Evolutionary conservation across 1,139 yeast genomes (phyloP).

Genomic region (Tardiomyces blankii): DNA sequence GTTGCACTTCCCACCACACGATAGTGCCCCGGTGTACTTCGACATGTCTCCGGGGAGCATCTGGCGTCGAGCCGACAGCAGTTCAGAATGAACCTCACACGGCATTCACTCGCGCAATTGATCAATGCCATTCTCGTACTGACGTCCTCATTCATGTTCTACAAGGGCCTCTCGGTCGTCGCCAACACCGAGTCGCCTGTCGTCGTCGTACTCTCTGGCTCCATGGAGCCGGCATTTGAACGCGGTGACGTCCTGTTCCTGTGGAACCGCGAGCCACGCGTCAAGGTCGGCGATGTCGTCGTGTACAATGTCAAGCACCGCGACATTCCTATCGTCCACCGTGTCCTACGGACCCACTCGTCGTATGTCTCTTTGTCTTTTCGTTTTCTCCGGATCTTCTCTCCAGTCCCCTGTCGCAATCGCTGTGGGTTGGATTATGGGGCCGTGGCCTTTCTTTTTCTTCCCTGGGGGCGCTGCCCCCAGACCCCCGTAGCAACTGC

Average conservation of each 20-base stretch:
- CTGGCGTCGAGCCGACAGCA: no score
- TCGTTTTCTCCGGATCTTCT: no score
- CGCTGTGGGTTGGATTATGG: no score
- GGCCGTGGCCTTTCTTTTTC: no score
- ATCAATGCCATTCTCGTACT: conserved; percentile 68
- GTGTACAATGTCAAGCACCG: conserved; percentile 83
- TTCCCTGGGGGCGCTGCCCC: no score
- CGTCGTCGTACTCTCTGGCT: conserved; percentile 93
- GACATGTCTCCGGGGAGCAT: no score
- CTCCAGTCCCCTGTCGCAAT: no score
- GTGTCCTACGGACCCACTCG: conserved; percentile 75
- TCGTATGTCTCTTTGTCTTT: no score
- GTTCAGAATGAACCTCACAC: conserved; percentile 5
- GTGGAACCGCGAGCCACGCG: conserved; percentile 68
- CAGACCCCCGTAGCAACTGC: no score
- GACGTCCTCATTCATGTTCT: conserved; percentile 82
- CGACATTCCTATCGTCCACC: conserved; percentile 87
- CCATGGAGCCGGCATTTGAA: conserved; percentile 99
- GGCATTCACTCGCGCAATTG: conserved; percentile 37
- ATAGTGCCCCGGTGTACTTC: no score
- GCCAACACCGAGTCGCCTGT: conserved; percentile 87
- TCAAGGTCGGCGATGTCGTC: conserved; percentile 86
- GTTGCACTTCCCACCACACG: no score
- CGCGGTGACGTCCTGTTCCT: conserved; percentile 89
- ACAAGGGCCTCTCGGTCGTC: conserved; percentile 73